Evolutionary conservation across 2,329 filamentous ascomycete species (phyloP).

Genomic region (Xylariaceae sp.): DNA sequence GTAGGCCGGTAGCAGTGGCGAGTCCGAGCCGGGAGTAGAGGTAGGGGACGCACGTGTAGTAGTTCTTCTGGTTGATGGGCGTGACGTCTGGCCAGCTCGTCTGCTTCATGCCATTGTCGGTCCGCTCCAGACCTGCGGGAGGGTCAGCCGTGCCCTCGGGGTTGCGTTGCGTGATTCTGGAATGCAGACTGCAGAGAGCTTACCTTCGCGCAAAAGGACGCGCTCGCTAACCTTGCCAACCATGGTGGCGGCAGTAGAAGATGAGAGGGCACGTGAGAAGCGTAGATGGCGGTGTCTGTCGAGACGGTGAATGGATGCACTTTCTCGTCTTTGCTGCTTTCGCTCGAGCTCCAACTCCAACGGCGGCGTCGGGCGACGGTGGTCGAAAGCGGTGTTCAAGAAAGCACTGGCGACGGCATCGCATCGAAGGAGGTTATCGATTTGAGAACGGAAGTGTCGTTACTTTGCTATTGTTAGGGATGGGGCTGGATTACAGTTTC

Average conservation of each 20-base stretch:
- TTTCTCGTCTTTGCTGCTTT: too few relatives aligned
- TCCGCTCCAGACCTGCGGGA: conserved; percentile 79
- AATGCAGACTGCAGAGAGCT: not conserved
- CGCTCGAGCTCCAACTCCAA: too few relatives aligned
- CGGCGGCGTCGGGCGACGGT: too few relatives aligned
- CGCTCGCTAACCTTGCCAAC: conserved; percentile 63
- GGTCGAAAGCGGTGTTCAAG: too few relatives aligned
- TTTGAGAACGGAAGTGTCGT: too few relatives aligned
- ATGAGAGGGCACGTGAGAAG: conserved; percentile 4
- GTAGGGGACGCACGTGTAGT: conserved; percentile 73
- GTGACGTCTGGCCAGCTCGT: conserved; percentile 88
- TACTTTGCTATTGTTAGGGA: too few relatives aligned
- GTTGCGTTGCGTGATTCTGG: not conserved
- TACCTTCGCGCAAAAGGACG: conserved; percentile 60
- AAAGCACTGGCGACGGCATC: too few relatives aligned
- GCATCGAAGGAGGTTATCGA: too few relatives aligned
- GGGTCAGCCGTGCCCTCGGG: not conserved
- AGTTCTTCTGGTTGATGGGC: conserved; percentile 99
- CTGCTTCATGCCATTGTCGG: conserved; percentile 97
- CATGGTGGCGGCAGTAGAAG: conserved; percentile 37
- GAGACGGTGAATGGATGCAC: not conserved
- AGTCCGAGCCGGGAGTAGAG: not conserved
- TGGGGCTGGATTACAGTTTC: too few relatives aligned
- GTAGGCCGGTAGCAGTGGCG: not conserved
- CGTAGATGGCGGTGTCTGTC: not conserved